These are phyloP conservation scores for Pleomassaria siparia DNA, from an alignment of 2,329 filamentous ascomycete species.

Conservation along the genomic window DNA sequence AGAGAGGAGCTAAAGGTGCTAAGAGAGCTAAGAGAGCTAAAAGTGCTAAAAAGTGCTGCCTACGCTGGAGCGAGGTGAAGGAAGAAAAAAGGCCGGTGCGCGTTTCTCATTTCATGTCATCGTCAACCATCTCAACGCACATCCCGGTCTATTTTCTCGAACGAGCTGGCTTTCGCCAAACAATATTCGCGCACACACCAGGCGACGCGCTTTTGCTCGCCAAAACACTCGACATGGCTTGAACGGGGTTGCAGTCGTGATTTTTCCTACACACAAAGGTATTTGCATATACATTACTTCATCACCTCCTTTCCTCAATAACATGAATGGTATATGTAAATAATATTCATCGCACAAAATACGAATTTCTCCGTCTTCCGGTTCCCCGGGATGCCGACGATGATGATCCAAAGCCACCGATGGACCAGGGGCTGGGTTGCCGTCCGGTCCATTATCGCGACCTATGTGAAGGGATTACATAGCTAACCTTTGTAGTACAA, in stretches of 20 bases:
- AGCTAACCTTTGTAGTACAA: too few relatives aligned
- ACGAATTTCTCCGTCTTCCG: slow-evolving; percentile 12
- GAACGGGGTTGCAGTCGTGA: too few relatives aligned
- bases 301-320: too few relatives aligned
- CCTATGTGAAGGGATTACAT: too few relatives aligned
- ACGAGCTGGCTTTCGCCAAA: neutral
- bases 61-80: slow-evolving; percentile 8
- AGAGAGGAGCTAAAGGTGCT: slow-evolving; percentile 8
- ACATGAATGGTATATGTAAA: too few relatives aligned
- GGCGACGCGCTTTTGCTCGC: too few relatives aligned
- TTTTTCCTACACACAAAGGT: too few relatives aligned
- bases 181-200: neutral
- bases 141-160: slow-evolving; percentile 18
- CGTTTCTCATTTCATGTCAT: slow-evolving; percentile 1
- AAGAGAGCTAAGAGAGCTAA: slow-evolving; percentile 23
- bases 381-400: slow-evolving; percentile 10
- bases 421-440: slow-evolving; percentile 10
- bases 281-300: too few relatives aligned
- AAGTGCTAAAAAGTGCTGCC: slow-evolving; percentile 23
- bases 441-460: too few relatives aligned
- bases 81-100: slow-evolving; percentile 28
- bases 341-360: neutral
- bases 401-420: slow-evolving; percentile 6
- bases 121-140: slow-evolving; percentile 1
- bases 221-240: too few relatives aligned